Conservation (phyloP, 2,329 filamentous ascomycete genomes). For the Paracorniculantispora psalliotae region DNA sequence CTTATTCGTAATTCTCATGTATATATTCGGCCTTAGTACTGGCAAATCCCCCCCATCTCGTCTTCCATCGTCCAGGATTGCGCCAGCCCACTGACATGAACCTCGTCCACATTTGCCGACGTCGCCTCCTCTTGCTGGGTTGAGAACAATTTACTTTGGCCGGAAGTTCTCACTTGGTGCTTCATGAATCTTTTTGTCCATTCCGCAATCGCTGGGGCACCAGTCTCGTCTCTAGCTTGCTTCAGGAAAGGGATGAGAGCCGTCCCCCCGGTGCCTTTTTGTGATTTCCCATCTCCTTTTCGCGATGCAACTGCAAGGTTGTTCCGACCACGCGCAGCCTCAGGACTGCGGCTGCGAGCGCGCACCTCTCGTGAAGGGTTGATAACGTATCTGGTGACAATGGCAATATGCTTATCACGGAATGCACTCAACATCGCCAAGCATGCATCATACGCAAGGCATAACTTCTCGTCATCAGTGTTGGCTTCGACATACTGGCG, state of each 20-base stretch:
- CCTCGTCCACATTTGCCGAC: conserved; percentile 36
- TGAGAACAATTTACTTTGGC: conserved; percentile 53
- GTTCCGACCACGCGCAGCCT: conserved; percentile 41
- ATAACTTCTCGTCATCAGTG: conserved; percentile 59
- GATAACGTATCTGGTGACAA: conserved; percentile 94
- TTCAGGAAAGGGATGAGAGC: conserved; percentile 93
- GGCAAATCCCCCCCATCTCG: conserved; percentile 60
- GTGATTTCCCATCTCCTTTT: conserved; percentile 48
- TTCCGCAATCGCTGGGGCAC: conserved; percentile 74
- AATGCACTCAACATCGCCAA: conserved; percentile 65
- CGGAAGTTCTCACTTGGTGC: conserved; percentile 43
- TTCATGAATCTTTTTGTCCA: conserved; percentile 58
- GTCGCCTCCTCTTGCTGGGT: conserved; percentile 46
- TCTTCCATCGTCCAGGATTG: conserved; percentile 89
- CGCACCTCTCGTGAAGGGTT: conserved; percentile 74
- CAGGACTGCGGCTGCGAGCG: conserved; percentile 53
- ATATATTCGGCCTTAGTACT: conserved; percentile 33
- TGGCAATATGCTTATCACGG: conserved; percentile 91
- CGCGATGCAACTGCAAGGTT: conserved; percentile 61
- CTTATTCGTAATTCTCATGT: not conserved
- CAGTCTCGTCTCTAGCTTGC: conserved; percentile 93
- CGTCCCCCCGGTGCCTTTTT: conserved; percentile 89
- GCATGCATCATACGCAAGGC: conserved; percentile 84
- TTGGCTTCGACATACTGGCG: conserved; percentile 69
- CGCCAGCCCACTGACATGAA: conserved; percentile 62